These are phyloP conservation scores for Monosporozyma unispora DNA, from an alignment of 805 yeast genomes.

Conservation along the genomic window DNA sequence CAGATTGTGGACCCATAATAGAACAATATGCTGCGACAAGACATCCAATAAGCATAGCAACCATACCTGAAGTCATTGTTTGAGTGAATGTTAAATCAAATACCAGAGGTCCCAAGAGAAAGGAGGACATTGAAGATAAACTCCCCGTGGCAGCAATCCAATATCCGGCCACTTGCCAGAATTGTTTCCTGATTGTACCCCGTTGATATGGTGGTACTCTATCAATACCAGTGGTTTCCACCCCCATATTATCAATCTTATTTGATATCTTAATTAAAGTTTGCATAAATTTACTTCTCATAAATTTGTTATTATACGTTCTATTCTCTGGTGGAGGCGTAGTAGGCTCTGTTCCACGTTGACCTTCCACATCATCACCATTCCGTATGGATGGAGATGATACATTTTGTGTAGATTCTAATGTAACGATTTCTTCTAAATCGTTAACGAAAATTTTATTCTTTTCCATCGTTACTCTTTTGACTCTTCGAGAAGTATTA, in stretches of 20 bases:
- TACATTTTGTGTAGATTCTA: not conserved
- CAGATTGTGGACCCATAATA: constrained; percentile 83
- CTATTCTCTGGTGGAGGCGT: not conserved
- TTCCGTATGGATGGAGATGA: not conserved
- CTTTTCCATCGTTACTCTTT: not conserved
- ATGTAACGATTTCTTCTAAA: not conserved
- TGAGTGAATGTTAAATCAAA: constrained; percentile 63
- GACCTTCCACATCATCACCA: not conserved
- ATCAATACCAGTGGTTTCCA: constrained; percentile 75
- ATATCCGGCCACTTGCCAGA: constrained; percentile 50
- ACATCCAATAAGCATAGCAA: constrained; percentile 63
- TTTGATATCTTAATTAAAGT: constrained; percentile 27
- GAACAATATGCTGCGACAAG: constrained; percentile 74
- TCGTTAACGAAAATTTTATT: not conserved
- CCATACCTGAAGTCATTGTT: constrained; percentile 50
- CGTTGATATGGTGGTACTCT: constrained; percentile 62
- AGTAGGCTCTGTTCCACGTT: not conserved
- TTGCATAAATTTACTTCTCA: not conserved
- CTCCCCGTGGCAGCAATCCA: constrained; percentile 88
- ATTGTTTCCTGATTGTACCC: constrained; percentile 33
- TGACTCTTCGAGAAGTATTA: not conserved
- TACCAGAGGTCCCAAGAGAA: constrained; percentile 62
- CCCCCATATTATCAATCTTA: constrained; percentile 48
- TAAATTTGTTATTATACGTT: not conserved
- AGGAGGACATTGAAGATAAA: constrained; percentile 81